Conservation (phyloP, 495 filamentous ascomycete genomes). For the Acidiella bohemica region DNA sequence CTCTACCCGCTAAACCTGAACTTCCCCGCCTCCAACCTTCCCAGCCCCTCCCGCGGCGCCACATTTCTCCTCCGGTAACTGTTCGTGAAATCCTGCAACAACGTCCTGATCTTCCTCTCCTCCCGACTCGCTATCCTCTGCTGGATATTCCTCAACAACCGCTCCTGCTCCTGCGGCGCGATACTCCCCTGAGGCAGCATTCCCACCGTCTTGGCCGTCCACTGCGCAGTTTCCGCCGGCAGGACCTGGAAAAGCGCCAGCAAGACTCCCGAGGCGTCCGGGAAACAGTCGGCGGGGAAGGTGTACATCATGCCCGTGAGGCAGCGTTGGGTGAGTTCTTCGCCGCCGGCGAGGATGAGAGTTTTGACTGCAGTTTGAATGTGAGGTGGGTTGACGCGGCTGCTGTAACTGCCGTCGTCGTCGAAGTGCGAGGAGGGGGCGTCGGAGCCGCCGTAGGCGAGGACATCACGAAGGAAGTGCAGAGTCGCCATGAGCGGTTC, state of each 20-base stretch:
- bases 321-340: constrained; percentile 66
- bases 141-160: constrained; percentile 34
- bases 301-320: constrained; percentile 98
- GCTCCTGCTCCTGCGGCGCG: constrained; percentile 40
- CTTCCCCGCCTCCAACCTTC: constrained; percentile 65
- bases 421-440: constrained; percentile 59
- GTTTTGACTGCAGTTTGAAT: constrained; percentile 49
- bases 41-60: constrained; percentile 80
- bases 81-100: constrained; percentile 93
- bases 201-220: constrained; percentile 69
- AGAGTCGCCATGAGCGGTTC: constrained; percentile 83
- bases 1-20: constrained; percentile 53
- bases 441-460: constrained; percentile 71
- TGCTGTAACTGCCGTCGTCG: constrained; percentile 32
- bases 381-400: constrained; percentile 27
- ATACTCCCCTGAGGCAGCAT: constrained; percentile 75
- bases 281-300: constrained; percentile 87
- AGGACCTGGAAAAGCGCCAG: constrained; percentile 78
- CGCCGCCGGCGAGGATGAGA: constrained; percentile 58
- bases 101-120: constrained; percentile 62
- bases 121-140: constrained; percentile 55
- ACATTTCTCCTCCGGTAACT: constrained; percentile 86
- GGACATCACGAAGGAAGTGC: constrained; percentile 85
- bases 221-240: constrained; percentile 58
- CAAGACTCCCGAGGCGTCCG: constrained; percentile 84